These are phyloP conservation scores for Carallia brachiata DNA, from an alignment of 345 rosid genomes.

Conservation along the genomic window DNA sequence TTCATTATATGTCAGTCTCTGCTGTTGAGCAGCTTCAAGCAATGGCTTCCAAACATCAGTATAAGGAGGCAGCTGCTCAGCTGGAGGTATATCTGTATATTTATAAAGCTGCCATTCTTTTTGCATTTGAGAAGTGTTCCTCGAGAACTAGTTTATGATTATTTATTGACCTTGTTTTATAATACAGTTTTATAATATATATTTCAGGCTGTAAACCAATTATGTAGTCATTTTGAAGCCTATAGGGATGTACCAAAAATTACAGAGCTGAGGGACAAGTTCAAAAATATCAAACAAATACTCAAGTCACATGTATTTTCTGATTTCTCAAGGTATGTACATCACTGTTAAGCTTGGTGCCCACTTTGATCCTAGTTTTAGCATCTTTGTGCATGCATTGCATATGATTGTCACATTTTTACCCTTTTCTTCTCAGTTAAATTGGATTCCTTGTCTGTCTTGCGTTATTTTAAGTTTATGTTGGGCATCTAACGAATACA, in stretches of 20 bases:
- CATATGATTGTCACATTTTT: no score
- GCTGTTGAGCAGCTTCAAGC: slow-evolving; percentile 98
- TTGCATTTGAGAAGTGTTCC: not conserved
- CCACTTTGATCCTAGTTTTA: no score
- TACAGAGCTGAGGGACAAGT: slow-evolving; percentile 94
- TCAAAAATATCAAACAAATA: slow-evolving; percentile 88
- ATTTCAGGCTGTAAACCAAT: slow-evolving; percentile 94
- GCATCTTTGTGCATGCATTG: no score
- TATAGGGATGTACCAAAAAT: slow-evolving; percentile 96
- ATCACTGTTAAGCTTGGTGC: not conserved
- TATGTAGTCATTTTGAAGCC: slow-evolving; percentile 97
- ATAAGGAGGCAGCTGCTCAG: slow-evolving; percentile 98
- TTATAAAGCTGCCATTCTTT: not conserved
- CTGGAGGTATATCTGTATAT: slow-evolving; percentile 64
- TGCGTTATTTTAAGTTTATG: no score
- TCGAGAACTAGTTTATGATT: not conserved
- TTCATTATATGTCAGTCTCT: slow-evolving; percentile 61
- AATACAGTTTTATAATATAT: slow-evolving; percentile 24
- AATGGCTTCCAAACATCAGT: slow-evolving; percentile 96
- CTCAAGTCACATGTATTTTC: slow-evolving; percentile 95
- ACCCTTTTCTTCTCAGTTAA: no score
- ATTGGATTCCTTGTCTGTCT: no score
- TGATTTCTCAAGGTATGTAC: slow-evolving; percentile 83
- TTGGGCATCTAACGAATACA: no score
- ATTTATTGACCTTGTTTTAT: slow-evolving; percentile 9